Percentiles rank a stretch among this genome's conserved stretches.
phyloP scores from a whole-genome alignment of 306 rosid species.

The Quercus dentata region DNA sequence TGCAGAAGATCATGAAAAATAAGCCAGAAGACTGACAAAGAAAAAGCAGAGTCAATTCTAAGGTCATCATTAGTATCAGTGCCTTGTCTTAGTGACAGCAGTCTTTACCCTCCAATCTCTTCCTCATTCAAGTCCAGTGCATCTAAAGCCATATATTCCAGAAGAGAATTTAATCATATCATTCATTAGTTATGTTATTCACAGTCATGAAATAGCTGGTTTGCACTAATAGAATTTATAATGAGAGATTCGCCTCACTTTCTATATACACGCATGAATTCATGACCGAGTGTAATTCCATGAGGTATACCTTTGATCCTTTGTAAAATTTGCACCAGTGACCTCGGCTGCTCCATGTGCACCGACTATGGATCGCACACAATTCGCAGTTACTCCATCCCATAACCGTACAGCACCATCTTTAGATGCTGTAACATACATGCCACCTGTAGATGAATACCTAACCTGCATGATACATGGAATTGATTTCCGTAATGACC shows the following conservation, averaged over 20 bases:
- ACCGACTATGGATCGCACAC: slow-evolving; percentile 64
- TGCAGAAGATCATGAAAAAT: not conserved
- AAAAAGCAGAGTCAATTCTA: not conserved
- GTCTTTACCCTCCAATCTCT: not conserved
- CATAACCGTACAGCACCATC: slow-evolving; percentile 78
- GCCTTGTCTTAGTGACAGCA: not conserved
- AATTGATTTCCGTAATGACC: slow-evolving; percentile 3
- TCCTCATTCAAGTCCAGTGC: not conserved
- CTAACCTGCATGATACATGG: slow-evolving; percentile 56
- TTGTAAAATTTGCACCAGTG: slow-evolving; percentile 83
- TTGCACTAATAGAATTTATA: not conserved
- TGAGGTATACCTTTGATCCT: slow-evolving; percentile 64
- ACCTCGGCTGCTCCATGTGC: slow-evolving; percentile 82
- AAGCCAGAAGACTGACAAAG: not conserved
- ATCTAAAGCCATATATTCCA: not conserved
- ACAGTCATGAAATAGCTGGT: not conserved
- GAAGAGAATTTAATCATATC: not conserved
- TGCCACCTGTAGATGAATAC: slow-evolving; percentile 72
- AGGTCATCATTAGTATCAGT: not conserved
- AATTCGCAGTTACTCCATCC: slow-evolving; percentile 83
- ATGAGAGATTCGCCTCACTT: not conserved
- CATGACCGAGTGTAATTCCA: slow-evolving; percentile 5
- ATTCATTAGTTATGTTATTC: not conserved
- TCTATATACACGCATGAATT: not conserved
- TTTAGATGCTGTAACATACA: slow-evolving; percentile 94